Evolutionary conservation across 2,329 filamentous ascomycete genomes (phyloP).

Genomic region (Diplocarpon mali): DNA sequence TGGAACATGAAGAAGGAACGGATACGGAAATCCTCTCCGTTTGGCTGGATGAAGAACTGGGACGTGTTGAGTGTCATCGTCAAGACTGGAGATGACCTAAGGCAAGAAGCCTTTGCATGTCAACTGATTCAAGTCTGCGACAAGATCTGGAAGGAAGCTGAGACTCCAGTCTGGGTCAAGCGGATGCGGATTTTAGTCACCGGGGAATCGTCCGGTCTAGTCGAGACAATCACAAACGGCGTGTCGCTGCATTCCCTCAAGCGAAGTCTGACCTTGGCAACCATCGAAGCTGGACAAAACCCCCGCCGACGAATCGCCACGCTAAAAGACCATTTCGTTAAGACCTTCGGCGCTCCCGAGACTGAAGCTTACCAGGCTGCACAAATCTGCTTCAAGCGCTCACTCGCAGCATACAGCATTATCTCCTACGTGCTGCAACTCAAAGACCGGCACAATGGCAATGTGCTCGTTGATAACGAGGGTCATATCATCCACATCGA

Average conservation of each 20-base stretch:
- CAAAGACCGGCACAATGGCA: slow-evolving; percentile 79
- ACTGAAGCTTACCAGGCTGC: slow-evolving; percentile 60
- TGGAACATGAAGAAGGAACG: slow-evolving; percentile 79
- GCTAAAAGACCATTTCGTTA: slow-evolving; percentile 70
- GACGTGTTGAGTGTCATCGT: slow-evolving; percentile 79
- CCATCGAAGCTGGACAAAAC: slow-evolving; percentile 61
- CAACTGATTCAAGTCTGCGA: slow-evolving; percentile 74
- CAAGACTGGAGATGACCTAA: slow-evolving; percentile 72
- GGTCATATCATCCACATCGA: slow-evolving; percentile 84
- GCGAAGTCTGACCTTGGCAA: slow-evolving; percentile 66
- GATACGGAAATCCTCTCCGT: slow-evolving; percentile 72
- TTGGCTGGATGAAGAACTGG: slow-evolving; percentile 86
- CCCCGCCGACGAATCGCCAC: slow-evolving; percentile 68
- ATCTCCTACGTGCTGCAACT: slow-evolving; percentile 76
- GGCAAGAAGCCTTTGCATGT: slow-evolving; percentile 79
- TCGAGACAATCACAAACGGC: slow-evolving; percentile 81
- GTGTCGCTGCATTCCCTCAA: slow-evolving; percentile 81
- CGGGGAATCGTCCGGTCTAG: slow-evolving; percentile 71
- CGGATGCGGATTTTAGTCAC: slow-evolving; percentile 80
- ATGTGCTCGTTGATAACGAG: slow-evolving; percentile 75
- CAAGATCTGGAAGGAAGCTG: slow-evolving; percentile 69
- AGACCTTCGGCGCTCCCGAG: slow-evolving; percentile 62
- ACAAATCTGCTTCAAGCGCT: slow-evolving; percentile 68
- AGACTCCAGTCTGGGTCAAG: slow-evolving; percentile 76
- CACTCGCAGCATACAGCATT: slow-evolving; percentile 76